phyloP scores from a whole-genome alignment of 1,139 yeast genomes.

The Meyerozyma sp. region DNA sequence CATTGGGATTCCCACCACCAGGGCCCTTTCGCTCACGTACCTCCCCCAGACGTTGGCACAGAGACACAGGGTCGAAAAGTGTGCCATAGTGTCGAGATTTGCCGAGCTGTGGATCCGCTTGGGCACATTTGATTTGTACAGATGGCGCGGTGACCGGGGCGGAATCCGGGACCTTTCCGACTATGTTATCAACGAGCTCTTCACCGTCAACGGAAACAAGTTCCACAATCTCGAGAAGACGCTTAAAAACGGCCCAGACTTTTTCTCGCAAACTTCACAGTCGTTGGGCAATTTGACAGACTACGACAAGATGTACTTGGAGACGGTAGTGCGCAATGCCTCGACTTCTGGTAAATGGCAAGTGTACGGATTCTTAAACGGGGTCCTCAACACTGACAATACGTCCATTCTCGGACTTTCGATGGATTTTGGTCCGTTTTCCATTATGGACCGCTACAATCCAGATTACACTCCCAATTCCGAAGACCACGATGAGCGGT shows the following conservation, averaged over 20 bases:
- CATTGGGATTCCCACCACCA: constrained; percentile 79
- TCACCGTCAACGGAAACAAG: constrained; percentile 29
- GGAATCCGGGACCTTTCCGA: constrained; percentile 64
- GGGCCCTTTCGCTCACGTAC: constrained; percentile 70
- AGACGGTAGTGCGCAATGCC: constrained; percentile 70
- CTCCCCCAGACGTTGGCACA: constrained; percentile 76
- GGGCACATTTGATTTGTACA: constrained; percentile 84
- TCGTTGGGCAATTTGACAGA: constrained; percentile 42
- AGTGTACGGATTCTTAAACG: constrained; percentile 86
- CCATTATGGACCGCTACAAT: constrained; percentile 79
- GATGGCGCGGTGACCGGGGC: constrained; percentile 65
- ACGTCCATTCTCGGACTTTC: constrained; percentile 83
- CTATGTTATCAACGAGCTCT: constrained; percentile 66
- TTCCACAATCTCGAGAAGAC: constrained; percentile 30
- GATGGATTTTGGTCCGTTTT: constrained; percentile 93
- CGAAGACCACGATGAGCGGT: constrained; percentile 70
- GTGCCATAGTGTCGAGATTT: constrained; percentile 82
- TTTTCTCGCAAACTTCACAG: constrained; percentile 14
- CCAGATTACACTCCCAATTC: constrained; percentile 85
- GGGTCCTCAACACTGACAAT: constrained; percentile 92
- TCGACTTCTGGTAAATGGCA: constrained; percentile 82
- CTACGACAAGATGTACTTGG: constrained; percentile 69
- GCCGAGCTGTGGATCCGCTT: constrained; percentile 84
- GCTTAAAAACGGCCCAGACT: constrained; percentile 12
- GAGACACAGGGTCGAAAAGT: constrained; percentile 65